Evolutionary conservation across 164 flowering plant genomes (phyloP).

Genomic region (Aristolochia contorta): DNA sequence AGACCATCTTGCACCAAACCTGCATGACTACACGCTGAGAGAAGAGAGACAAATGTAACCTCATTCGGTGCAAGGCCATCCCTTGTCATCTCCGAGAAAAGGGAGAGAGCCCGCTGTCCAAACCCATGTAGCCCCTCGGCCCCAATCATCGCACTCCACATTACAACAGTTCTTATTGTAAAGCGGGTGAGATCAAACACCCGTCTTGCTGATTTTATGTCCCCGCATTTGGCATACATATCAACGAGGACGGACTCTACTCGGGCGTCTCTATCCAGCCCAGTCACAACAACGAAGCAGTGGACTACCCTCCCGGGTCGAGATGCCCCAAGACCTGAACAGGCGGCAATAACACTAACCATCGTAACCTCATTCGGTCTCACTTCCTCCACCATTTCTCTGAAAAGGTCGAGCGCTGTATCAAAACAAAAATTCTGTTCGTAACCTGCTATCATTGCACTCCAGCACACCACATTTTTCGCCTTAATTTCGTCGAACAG

Average conservation of each 20-base stretch:
- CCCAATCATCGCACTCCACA: slow-evolving; percentile 27
- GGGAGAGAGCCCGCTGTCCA: slow-evolving; percentile 15
- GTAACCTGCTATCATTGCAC: slow-evolving; percentile 24
- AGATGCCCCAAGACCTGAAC: slow-evolving; percentile 19
- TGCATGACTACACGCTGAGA: slow-evolving; percentile 26
- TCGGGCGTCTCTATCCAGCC: slow-evolving; percentile 10
- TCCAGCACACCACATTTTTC: slow-evolving; percentile 27
- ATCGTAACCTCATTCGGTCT: slow-evolving; percentile 20
- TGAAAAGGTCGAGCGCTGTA: slow-evolving; percentile 16
- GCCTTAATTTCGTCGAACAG: slow-evolving; percentile 12
- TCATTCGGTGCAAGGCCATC: slow-evolving; percentile 16
- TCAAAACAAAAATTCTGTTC: slow-evolving; percentile 16
- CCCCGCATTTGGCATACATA: slow-evolving; percentile 79
- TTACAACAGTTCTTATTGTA: slow-evolving; percentile 9
- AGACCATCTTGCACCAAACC: slow-evolving; percentile 23
- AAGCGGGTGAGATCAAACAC: slow-evolving; percentile 10
- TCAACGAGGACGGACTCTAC: slow-evolving; percentile 51
- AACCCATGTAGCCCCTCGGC: slow-evolving; percentile 27
- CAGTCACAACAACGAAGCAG: slow-evolving; percentile 9
- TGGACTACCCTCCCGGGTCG: slow-evolving; percentile 15
- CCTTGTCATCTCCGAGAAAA: slow-evolving; percentile 13
- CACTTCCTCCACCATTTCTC: slow-evolving; percentile 12
- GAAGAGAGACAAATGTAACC: slow-evolving; percentile 17
- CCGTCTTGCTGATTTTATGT: slow-evolving; percentile 12
- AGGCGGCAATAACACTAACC: slow-evolving; percentile 20